Evolutionary conservation across 805 yeast genomes (phyloP).

Genomic region (Myxozyma melibiosi): DNA sequence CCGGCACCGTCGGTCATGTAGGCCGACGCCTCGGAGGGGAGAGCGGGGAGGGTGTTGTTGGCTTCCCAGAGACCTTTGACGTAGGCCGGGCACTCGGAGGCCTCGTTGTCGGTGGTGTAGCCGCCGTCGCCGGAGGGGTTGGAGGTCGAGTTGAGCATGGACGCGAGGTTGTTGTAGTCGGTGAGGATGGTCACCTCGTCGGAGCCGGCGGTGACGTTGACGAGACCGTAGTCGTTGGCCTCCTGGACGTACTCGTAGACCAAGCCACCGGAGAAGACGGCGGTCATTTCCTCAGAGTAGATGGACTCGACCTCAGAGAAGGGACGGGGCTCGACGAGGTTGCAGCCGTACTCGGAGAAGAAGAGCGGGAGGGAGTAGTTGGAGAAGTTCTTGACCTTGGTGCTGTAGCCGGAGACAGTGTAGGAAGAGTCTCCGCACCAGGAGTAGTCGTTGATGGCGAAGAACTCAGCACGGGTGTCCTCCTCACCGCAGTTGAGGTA

Average conservation of each 20-base stretch:
- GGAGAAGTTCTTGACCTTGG: slow-evolving; percentile 62
- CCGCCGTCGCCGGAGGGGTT: slow-evolving; percentile 35
- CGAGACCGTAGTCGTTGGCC: slow-evolving; percentile 77
- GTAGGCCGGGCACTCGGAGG: slow-evolving; percentile 38
- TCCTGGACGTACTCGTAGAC: slow-evolving; percentile 91
- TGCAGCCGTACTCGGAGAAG: slow-evolving; percentile 94
- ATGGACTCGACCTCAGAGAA: slow-evolving; percentile 77
- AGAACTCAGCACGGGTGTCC: slow-evolving; percentile 62
- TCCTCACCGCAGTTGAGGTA: slow-evolving; percentile 68
- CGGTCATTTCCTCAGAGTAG: slow-evolving; percentile 46
- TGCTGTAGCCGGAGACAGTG: slow-evolving; percentile 70
- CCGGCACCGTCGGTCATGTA: slow-evolving; percentile 46
- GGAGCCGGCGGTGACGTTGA: slow-evolving; percentile 54
- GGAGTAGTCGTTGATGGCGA: slow-evolving; percentile 90
- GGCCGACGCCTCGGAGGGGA: slow-evolving; percentile 39
- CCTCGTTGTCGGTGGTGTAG: slow-evolving; percentile 25
- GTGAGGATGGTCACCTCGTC: slow-evolving; percentile 48
- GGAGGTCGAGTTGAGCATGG: slow-evolving; percentile 52
- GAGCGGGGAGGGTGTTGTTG: slow-evolving; percentile 34
- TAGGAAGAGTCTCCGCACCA: slow-evolving; percentile 90
- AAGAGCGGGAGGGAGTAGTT: slow-evolving; percentile 76
- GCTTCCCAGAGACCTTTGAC: slow-evolving; percentile 33
- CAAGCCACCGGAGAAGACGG: slow-evolving; percentile 76
- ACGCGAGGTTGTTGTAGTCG: slow-evolving; percentile 66
- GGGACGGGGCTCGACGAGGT: slow-evolving; percentile 70